These are phyloP conservation scores for Endothia cerciana DNA, from an alignment of 2,329 filamentous ascomycete species.

Conservation along the genomic window DNA sequence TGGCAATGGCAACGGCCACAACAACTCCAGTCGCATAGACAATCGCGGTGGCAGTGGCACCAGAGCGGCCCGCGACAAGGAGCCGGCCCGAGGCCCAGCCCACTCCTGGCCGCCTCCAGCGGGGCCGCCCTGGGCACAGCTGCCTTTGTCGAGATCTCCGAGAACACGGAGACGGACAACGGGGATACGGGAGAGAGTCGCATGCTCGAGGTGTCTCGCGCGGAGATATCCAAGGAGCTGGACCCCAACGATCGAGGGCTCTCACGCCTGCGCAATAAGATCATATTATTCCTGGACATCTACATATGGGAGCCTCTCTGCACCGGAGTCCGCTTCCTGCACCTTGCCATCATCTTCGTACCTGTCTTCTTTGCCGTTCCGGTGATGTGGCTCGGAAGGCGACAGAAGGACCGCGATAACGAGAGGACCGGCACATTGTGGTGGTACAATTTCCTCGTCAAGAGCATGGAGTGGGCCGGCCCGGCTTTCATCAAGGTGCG, in stretches of 20 bases:
- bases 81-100: background rate
- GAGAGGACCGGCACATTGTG: conserved; percentile 83
- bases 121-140: conserved; percentile 55
- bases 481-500: conserved; percentile 94
- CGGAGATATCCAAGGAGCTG: conserved; percentile 74
- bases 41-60: conserved; percentile 36
- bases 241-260: conserved; percentile 65
- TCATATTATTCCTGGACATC: conserved; percentile 70
- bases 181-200: conserved; percentile 76
- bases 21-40: conserved; percentile 30
- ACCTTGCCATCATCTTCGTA: conserved; percentile 86
- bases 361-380: conserved; percentile 84
- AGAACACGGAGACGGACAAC: conserved; percentile 55
- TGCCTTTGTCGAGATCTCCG: conserved; percentile 61
- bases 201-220: conserved; percentile 82
- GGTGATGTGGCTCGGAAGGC: conserved; percentile 75
- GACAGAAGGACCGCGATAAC: conserved; percentile 66
- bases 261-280: conserved; percentile 57
- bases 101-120: conserved; percentile 42
- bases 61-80: conserved; percentile 19
- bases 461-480: conserved; percentile 87
- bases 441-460: conserved; percentile 93
- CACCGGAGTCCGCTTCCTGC: conserved; percentile 85
- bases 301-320: conserved; percentile 85
- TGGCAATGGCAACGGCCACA: conserved; percentile 6